A percentile compares a stretch with the other conserved stretches of the same genome.
Evolutionary conservation across 2,329 filamentous ascomycete species (phyloP).

Genomic region (Sordariomycetes sp.): DNA sequence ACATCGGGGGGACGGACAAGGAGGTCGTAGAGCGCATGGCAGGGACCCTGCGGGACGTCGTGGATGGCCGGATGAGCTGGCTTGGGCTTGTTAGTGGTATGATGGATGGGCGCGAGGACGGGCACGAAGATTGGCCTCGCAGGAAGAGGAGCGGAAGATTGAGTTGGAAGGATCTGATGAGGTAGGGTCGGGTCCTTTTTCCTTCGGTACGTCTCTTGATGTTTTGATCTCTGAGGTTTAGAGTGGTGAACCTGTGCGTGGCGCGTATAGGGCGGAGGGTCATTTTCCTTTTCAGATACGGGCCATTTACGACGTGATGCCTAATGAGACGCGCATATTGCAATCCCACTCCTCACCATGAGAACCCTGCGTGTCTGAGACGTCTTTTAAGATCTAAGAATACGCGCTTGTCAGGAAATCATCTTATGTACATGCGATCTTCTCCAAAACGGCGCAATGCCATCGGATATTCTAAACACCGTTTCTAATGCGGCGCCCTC

Average conservation of each 20-base stretch:
- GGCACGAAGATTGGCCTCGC: not conserved
- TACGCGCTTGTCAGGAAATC: not conserved
- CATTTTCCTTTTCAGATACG: not conserved
- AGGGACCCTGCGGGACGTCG: constrained; percentile 13
- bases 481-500: not conserved
- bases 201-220: not conserved
- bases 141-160: not conserved
- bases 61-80: constrained; percentile 18
- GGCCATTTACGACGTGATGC: not conserved
- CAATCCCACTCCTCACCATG: not conserved
- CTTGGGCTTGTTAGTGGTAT: not conserved
- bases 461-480: not conserved
- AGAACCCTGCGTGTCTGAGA: not conserved
- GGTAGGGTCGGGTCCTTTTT: not conserved
- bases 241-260: not conserved
- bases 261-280: not conserved
- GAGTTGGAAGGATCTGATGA: not conserved
- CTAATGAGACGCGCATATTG: not conserved
- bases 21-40: constrained; percentile 27
- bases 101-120: not conserved
- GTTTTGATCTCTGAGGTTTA: not conserved
- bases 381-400: not conserved
- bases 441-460: not conserved
- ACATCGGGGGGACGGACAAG: constrained; percentile 29
- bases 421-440: not conserved